These are phyloP conservation scores for Cyberlindnera maritima DNA, from an alignment of 805 yeast species.

Conservation along the genomic window DNA sequence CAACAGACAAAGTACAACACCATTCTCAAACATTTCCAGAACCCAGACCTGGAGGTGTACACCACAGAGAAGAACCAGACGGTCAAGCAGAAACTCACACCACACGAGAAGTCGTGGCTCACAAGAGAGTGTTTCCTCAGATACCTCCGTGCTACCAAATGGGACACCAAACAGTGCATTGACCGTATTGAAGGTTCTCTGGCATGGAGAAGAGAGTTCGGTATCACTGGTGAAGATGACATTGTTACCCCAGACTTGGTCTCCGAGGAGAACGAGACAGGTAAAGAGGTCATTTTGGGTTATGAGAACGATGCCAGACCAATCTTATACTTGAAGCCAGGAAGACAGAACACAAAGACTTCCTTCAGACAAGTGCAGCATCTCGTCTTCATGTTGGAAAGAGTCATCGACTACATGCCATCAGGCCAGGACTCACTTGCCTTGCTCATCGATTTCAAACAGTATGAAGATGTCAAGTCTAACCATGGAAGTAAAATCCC, in stretches of 20 bases:
- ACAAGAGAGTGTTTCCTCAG: slow-evolving; percentile 89
- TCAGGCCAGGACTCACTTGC: slow-evolving; percentile 95
- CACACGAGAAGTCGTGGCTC: slow-evolving; percentile 83
- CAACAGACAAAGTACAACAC: slow-evolving; percentile 58
- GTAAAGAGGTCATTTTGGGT: slow-evolving; percentile 90
- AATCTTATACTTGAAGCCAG: slow-evolving; percentile 87
- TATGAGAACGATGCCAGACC: slow-evolving; percentile 89
- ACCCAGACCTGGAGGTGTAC: slow-evolving; percentile 31
- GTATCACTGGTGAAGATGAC: slow-evolving; percentile 57
- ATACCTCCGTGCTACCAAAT: slow-evolving; percentile 90
- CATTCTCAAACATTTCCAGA: slow-evolving; percentile 62
- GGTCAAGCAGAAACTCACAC: slow-evolving; percentile 43
- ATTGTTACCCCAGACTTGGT: slow-evolving; percentile 53
- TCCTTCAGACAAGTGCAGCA: slow-evolving; percentile 94
- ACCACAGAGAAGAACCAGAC: slow-evolving; percentile 37
- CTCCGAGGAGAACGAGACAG: slow-evolving; percentile 77
- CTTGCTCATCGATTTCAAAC: slow-evolving; percentile 86
- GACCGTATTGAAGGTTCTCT: slow-evolving; percentile 73
- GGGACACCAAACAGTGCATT: slow-evolving; percentile 72
- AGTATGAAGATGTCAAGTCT: slow-evolving; percentile 54
- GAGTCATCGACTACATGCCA: slow-evolving; percentile 93
- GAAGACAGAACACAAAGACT: slow-evolving; percentile 92
- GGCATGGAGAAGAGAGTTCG: slow-evolving; percentile 94
- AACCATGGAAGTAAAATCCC: slow-evolving; percentile 59
- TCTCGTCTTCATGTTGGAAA: slow-evolving; percentile 86